Evolutionary conservation across 2,329 filamentous ascomycete species (phyloP).

Genomic region (Fusarium sterilihyphosum): DNA sequence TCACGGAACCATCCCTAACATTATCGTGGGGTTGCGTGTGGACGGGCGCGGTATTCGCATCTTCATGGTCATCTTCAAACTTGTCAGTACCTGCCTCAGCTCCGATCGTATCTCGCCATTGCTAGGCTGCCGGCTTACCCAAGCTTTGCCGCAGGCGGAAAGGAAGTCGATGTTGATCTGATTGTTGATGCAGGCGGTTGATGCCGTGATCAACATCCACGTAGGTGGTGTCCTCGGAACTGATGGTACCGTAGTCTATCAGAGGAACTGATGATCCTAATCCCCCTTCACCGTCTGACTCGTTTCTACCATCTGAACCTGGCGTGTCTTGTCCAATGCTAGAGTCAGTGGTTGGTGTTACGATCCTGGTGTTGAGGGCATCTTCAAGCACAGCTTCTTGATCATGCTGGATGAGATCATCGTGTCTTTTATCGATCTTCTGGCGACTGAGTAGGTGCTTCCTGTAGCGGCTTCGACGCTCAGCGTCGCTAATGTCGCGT

Average conservation of each 20-base stretch:
- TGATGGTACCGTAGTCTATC: neutral
- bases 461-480: constrained; percentile 35
- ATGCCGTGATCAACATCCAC: neutral
- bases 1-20: neutral
- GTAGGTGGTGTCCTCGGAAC: neutral
- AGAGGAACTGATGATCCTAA: neutral
- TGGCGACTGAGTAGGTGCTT: constrained; percentile 14
- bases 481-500: constrained; percentile 31
- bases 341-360: neutral
- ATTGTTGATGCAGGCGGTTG: neutral
- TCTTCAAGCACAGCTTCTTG: neutral
- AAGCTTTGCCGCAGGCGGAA: neutral
- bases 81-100: neutral
- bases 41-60: neutral
- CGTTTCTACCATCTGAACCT: neutral
- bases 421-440: neutral
- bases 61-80: neutral
- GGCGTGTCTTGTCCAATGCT: neutral
- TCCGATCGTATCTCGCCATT: too few species aligned
- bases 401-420: neutral
- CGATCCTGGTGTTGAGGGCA: neutral
- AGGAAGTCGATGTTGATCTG: neutral
- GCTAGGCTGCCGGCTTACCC: neutral
- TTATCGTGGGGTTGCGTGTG: neutral
- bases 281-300: neutral